Base-by-base conservation (phyloP, 2,329 filamentous ascomycete species). In the Coniochaeta prunicola region DNA sequence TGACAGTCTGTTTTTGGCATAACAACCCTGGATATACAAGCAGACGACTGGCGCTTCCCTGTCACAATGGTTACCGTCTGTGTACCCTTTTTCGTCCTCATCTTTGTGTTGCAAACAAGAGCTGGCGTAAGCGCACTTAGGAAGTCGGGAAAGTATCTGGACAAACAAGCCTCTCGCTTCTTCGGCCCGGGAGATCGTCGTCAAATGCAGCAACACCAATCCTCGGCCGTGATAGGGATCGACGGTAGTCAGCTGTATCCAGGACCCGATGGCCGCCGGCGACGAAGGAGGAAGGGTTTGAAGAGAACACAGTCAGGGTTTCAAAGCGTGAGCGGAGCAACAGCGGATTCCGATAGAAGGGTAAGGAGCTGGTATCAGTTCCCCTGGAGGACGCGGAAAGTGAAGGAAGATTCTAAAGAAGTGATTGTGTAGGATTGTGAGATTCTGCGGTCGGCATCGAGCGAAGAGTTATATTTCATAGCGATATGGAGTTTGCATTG, bases 21-120 rank as follows among this genome's bases (percentile, higher is more conserved):
- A 65, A 79, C 77, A 1, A 71, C 76, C 28, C 76, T 81, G 62
- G 68, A 68, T 12, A 73, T 76, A 45, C 64, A 73, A 1, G 69
- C 73, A 8, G 63, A 70, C 1, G 76, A 80, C 66, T 79, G 75
- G 73, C 69, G 71, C 12, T 80, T 81, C 60, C 68, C 74, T 19
- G 67, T 77, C 15, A 88, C 82, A 68, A 92, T 91, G 64, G 87
- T 86, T 7, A 85, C 83, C 70, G 86, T 80, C 48, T 81, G 78
- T 66, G 72, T 80, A 1, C 78, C 77, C 24, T 81, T 81, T 63
- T 77, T 80, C 65, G 61, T 79, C 26, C 68, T 80, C 24, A 73
- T 80, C 59, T 71, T 77, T 36, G 69, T 78, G 31, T 67, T 80
- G 34, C 78, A 80, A 58, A 77, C 74, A 7, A 70, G 73, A 28